These are phyloP conservation scores for Penicillium sp. DNA, from an alignment of 2,329 filamentous ascomycete genomes.

Conservation along the genomic window DNA sequence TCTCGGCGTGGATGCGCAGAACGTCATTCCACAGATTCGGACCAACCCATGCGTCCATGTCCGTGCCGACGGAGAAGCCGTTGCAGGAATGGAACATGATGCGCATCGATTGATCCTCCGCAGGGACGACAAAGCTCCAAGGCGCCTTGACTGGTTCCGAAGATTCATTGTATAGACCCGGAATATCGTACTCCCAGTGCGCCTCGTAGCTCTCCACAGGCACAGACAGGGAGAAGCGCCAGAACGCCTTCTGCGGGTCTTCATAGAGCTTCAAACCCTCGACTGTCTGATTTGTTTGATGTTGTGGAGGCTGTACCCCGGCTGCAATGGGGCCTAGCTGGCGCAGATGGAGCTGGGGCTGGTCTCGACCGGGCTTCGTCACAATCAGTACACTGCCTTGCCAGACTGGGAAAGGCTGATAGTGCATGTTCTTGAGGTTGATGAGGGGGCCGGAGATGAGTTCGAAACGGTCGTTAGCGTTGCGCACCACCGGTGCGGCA, in stretches of 20 bases:
- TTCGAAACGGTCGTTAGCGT: constrained; percentile 35
- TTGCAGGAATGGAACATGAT: constrained; percentile 72
- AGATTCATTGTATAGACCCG: constrained; percentile 63
- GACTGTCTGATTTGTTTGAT: constrained; percentile 22
- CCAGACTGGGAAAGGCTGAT: constrained; percentile 57
- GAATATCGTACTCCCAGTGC: constrained; percentile 76
- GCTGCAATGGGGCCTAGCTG: constrained; percentile 35
- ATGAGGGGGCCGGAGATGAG: constrained; percentile 52
- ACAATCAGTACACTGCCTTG: constrained; percentile 85
- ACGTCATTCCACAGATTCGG: constrained; percentile 67
- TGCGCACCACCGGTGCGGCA: constrained; percentile 14
- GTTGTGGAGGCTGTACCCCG: constrained; percentile 22
- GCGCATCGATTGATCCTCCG: constrained; percentile 65
- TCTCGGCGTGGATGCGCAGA: constrained; percentile 59
- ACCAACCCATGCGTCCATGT: constrained; percentile 64
- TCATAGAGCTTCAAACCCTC: constrained; percentile 61
- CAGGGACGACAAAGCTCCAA: constrained; percentile 59
- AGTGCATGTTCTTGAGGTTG: constrained; percentile 52
- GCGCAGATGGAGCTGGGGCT: constrained; percentile 59
- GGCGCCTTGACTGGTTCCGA: constrained; percentile 57
- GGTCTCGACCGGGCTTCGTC: constrained; percentile 68
- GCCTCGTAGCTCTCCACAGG: constrained; percentile 73
- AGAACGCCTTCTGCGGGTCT: constrained; percentile 61
- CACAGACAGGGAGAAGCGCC: constrained; percentile 60
- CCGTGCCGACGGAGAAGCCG: constrained; percentile 67